Base-by-base conservation (phyloP, 2,329 filamentous ascomycete genomes). In the Colletotrichum endophyticum region DNA sequence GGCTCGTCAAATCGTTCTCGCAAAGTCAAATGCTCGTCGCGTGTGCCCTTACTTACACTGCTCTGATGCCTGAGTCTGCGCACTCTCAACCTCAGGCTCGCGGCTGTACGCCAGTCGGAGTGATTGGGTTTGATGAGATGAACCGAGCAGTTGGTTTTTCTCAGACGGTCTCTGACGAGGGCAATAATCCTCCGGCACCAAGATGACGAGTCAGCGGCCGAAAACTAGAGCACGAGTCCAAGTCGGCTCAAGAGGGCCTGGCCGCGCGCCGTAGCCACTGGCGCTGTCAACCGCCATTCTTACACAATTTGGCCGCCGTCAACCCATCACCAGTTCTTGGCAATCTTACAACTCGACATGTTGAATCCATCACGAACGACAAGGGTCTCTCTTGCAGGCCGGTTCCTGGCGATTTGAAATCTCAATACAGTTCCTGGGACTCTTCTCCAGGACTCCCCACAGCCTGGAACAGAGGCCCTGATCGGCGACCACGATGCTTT, bases 111-210 rank as follows among this genome's bases (percentile, higher is more conserved):
- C 68, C 39, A 39, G 36, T 59, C 22, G 62, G 27, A 67, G 19
- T 44, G 70, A 73, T 73, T 73, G 73, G 64, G 69, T 56, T 73
- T 76, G 44, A 76, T 73, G 70, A 73, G 73, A 73, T 64, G 73
- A 76, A 73, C 73, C 73, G 49, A 64, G 57, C 64, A 22, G 16
- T n/a, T 34, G 22, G 39, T 68, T 66, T 64, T 36, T 30, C 63
- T 44, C 63, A 49, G 49, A 59, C 64, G 27, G 36, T 56, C 49
- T 56, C 53, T 75, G 19, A 28, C 30, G 36, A 72, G 32, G 62
- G 70, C 25, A 63, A 53, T 36, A 19, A 62, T 62, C 73, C 34
- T 72, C 61, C 59, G 73, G 73, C 57, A 69, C 28, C 22, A 25
- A 28, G 73, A 59, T 59, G 63, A 76, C 73, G 73, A 76, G 70